Percentiles rank a stretch among this genome's conserved stretches.
These are phyloP conservation scores for Chaetomium cochliodes DNA, from an alignment of 495 filamentous ascomycete species.

Conservation along the genomic window DNA sequence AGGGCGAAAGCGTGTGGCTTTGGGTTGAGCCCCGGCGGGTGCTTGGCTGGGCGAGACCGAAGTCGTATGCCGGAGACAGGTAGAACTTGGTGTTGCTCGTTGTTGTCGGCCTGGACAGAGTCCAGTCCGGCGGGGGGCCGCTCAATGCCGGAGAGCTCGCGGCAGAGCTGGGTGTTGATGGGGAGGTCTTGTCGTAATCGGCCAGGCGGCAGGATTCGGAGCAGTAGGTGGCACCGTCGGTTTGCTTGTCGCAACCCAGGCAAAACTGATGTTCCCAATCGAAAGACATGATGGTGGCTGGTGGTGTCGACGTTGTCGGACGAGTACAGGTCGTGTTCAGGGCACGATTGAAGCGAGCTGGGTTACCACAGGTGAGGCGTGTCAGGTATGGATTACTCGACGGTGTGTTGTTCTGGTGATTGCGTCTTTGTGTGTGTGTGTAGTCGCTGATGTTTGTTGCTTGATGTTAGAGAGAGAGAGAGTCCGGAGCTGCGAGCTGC, in stretches of 20 bases:
- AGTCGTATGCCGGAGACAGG: constrained; percentile 69
- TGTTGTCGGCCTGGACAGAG: constrained; percentile 35
- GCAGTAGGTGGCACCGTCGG: constrained; percentile 78
- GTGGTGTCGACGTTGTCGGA: constrained; percentile 10
- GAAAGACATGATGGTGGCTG: constrained; percentile 52
- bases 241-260: constrained; percentile 90
- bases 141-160: constrained; percentile 52
- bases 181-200: constrained; percentile 72
- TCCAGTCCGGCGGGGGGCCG: constrained; percentile 49
- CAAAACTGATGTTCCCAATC: constrained; percentile 93
- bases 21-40: constrained; percentile 37
- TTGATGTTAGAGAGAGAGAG: constrained; percentile 21
- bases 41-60: constrained; percentile 50
- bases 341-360: constrained; percentile 2
- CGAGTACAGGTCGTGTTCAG: not conserved
- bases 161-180: constrained; percentile 53
- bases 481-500: constrained; percentile 14
- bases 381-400: not conserved
- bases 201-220: constrained; percentile 88
- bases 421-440: constrained; percentile 10
- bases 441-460: not conserved
- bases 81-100: constrained; percentile 56
- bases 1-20: constrained; percentile 62
- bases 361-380: not conserved
- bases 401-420: not conserved